Conservation (phyloP, 2,329 filamentous ascomycete genomes). For the Akanthomyces uredinophilus region DNA sequence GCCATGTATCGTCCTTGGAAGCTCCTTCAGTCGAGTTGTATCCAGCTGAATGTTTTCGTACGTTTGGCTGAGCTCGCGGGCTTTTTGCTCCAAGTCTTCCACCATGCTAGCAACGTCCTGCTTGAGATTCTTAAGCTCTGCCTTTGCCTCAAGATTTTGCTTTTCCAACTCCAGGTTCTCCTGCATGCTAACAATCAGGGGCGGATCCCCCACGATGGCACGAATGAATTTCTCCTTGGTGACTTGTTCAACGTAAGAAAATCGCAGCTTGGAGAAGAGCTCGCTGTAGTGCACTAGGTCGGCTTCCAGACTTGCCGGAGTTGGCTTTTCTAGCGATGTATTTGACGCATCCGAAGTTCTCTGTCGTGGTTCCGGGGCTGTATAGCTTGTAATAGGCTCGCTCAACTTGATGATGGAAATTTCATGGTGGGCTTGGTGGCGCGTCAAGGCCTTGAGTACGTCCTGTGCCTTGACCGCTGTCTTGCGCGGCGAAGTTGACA, state of each 20-base stretch:
- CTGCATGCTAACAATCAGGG: slow-evolving; percentile 72
- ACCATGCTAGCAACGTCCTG: slow-evolving; percentile 70
- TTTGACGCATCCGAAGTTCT: slow-evolving; percentile 70
- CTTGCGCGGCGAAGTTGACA: slow-evolving; percentile 22
- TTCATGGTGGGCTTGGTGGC: slow-evolving; percentile 53
- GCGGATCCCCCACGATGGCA: slow-evolving; percentile 85
- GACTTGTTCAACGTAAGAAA: slow-evolving; percentile 96
- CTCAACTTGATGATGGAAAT: slow-evolving; percentile 73
- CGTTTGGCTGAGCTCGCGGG: slow-evolving; percentile 50
- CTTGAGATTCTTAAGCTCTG: slow-evolving; percentile 73
- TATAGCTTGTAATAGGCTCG: slow-evolving; percentile 62
- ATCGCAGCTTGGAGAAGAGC: slow-evolving; percentile 91
- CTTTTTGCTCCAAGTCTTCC: slow-evolving; percentile 62
- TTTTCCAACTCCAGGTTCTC: slow-evolving; percentile 77
- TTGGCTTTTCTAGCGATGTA: slow-evolving; percentile 59
- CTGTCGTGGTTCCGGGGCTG: slow-evolving; percentile 34
- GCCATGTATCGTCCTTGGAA: slow-evolving; percentile 45
- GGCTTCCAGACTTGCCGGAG: slow-evolving; percentile 71
- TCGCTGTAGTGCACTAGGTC: slow-evolving; percentile 90
- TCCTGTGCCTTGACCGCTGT: slow-evolving; percentile 28
- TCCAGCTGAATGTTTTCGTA: slow-evolving; percentile 48
- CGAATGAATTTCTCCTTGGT: slow-evolving; percentile 98
- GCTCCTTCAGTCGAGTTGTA: slow-evolving; percentile 42
- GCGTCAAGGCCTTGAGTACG: slow-evolving; percentile 44
- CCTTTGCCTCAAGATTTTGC: slow-evolving; percentile 65